phyloP scores from a whole-genome alignment of 179 eudicot genomes.

The Patellifolia procumbens region DNA sequence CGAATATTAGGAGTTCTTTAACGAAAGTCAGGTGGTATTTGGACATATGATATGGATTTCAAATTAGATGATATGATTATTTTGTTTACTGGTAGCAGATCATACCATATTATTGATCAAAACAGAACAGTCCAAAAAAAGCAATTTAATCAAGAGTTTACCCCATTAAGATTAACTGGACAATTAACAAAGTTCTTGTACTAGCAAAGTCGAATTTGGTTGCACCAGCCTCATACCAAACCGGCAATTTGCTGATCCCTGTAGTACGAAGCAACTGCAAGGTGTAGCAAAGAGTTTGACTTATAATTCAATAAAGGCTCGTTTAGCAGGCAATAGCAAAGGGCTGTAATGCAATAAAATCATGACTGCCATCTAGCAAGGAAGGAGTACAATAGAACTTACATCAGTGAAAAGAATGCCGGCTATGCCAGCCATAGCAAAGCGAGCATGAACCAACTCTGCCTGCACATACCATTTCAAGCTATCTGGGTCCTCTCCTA shows the following conservation, averaged over 20 bases:
- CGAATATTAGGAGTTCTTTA: too few relatives aligned
- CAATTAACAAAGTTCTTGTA: constrained; percentile 64
- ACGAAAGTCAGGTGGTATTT: too few relatives aligned
- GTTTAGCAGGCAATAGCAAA: too few relatives aligned
- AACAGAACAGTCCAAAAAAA: too few relatives aligned
- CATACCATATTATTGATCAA: too few relatives aligned
- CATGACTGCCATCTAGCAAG: too few relatives aligned
- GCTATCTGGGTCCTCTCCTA: constrained; percentile 86
- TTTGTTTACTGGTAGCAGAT: too few relatives aligned
- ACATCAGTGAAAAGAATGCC: constrained; percentile 93
- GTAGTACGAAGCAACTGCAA: constrained; percentile 77
- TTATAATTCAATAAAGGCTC: too few relatives aligned
- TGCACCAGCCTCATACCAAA: constrained; percentile 97
- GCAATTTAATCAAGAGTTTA: background rate
- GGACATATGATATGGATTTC: too few relatives aligned
- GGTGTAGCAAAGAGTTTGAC: background rate
- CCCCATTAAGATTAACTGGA: constrained; percentile 91
- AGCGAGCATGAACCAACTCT: constrained; percentile 86
- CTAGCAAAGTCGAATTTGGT: constrained; percentile 76
- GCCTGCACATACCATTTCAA: constrained; percentile 97
- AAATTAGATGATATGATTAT: too few relatives aligned
- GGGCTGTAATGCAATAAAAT: too few relatives aligned
- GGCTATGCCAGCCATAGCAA: constrained; percentile 97
- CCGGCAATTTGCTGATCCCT: constrained; percentile 69
- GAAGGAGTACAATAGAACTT: constrained; percentile 20